Evolutionary conservation across 2,329 filamentous ascomycete genomes (phyloP), one percentile per base, ranked within the genome.

Genomic region (Talaromyces sp.): DNA sequence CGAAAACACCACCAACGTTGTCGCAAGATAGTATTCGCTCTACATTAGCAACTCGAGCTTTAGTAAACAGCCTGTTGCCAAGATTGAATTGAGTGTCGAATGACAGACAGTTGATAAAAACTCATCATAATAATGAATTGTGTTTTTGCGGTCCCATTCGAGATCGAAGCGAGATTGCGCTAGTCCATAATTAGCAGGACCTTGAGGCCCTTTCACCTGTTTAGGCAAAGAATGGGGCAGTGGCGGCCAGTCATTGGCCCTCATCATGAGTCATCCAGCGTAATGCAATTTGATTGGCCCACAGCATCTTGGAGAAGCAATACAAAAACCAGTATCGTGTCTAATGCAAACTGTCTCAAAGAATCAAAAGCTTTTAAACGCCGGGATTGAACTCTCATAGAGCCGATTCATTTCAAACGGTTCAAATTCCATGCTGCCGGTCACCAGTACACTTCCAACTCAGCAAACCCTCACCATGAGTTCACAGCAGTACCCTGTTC

Each of bases 401-500:
- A n/a, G 7, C 6, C 9, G n/a, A 8, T 38, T n/a, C 12, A 17
- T n/a, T 8, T 38, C 6, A 24, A 46, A 5, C 4, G 43, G 8
- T 11, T 0, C n/a, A 19, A 14, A 21, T 46, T 12, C 10, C 43
- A 24, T 46, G n/a, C 21, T 11, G 2, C 43, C 3, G 11, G 43
- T 46, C 21, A 14, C 6, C 43, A 9, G 24, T 24, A 46, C 43
- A 19, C 11, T 9, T 24, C 12, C 21, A 24, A 24, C 10, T 24
- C 19, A 46, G 8, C n/a, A 24, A 21, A 11, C 8, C 3, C 43
- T 46, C 43, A 21, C 43, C 19, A 46, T 46, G 43, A 24, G 3
- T 24, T 29, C 26, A 29, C 50, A 52, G 21, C 41, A 35, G 63
- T 66, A 65, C 14, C 59, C 60, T 29, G 26, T 65, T 4, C 78